phyloP scores from a whole-genome alignment of 345 rosid species.

The Kernera saxatilis region DNA sequence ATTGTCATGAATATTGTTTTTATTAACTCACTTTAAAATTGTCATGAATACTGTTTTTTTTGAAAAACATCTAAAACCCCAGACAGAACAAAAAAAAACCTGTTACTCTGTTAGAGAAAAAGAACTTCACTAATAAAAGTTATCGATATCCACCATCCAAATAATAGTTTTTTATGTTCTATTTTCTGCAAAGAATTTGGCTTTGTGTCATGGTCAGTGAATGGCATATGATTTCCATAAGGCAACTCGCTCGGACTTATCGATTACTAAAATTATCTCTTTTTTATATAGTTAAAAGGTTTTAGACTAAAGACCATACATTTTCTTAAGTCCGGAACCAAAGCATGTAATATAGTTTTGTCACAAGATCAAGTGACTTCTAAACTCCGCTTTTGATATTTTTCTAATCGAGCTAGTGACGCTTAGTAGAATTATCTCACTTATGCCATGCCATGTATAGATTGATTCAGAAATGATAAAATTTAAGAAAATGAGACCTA shows the following conservation, averaged over 20 bases:
- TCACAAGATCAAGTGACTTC: too few species aligned
- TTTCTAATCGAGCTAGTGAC: too few species aligned
- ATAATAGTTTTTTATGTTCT: background rate
- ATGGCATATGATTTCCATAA: background rate
- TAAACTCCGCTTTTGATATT: too few species aligned
- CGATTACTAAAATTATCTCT: background rate
- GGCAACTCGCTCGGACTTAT: background rate
- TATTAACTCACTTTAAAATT: background rate
- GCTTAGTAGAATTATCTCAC: background rate
- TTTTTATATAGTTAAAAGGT: too few species aligned
- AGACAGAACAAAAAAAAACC: background rate
- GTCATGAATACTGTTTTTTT: background rate
- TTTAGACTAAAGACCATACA: too few species aligned
- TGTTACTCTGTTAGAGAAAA: background rate
- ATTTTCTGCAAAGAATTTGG: background rate
- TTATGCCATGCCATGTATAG: background rate
- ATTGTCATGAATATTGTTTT: background rate
- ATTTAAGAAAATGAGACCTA: background rate
- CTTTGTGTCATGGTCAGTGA: conserved; percentile 9
- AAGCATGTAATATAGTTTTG: too few species aligned
- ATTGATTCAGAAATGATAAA: background rate
- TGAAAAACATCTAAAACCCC: background rate
- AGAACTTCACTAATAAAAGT: conserved; percentile 2
- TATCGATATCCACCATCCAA: background rate
- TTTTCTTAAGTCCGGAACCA: too few species aligned